These are phyloP conservation scores for Elymus sibiricus DNA, from an alignment of 176 grass and related monocot species.

Conservation along the genomic window DNA sequence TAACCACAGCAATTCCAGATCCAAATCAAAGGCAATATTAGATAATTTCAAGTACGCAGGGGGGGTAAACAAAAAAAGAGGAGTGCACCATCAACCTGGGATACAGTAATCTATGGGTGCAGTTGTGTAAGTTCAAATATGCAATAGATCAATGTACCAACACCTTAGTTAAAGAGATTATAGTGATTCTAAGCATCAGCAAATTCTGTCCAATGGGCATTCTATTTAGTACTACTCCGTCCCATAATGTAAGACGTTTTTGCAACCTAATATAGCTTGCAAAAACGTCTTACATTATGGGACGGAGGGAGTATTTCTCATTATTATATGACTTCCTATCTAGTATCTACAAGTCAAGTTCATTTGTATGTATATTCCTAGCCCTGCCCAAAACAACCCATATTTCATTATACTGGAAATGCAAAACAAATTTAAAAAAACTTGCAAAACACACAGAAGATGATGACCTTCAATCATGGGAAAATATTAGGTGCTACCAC, in stretches of 20 bases:
- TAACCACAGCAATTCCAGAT: slow-evolving; percentile 15
- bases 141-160: background rate
- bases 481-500: too few relatives aligned
- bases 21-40: background rate
- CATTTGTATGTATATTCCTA: background rate
- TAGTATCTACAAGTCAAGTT: background rate
- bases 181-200: background rate
- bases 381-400: background rate
- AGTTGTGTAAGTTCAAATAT: background rate
- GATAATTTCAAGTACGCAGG: background rate
- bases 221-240: too few relatives aligned
- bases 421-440: background rate
- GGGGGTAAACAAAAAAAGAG: background rate
- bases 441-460: background rate
- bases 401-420: background rate
- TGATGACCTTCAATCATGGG: background rate
- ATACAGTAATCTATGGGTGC: background rate
- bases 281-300: too few relatives aligned
- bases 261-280: too few relatives aligned
- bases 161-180: background rate
- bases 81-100: background rate
- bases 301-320: background rate
- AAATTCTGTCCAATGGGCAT: background rate
- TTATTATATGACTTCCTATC: background rate
- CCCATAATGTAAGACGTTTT: too few relatives aligned